Percentiles rank a stretch among this genome's conserved stretches.
phyloP scores from a whole-genome alignment of 75 land plant genomes.

The Chamaecyparis obtusa region DNA sequence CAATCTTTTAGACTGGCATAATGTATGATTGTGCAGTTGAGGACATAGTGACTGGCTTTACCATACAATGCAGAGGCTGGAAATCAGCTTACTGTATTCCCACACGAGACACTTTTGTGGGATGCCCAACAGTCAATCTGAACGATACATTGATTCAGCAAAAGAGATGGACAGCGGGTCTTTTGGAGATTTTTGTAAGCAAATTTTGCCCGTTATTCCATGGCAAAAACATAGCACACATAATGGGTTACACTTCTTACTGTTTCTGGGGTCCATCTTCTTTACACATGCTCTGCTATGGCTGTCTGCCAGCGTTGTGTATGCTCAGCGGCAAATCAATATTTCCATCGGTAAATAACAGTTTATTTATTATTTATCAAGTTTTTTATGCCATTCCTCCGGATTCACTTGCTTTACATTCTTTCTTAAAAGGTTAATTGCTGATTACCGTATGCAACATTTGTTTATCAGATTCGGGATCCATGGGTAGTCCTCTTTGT shows the following conservation, averaged over 20 bases:
- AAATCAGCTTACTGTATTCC: conserved; percentile 33
- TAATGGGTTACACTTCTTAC: conserved; percentile 19
- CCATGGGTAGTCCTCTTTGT: conserved; percentile 20
- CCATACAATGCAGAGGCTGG: conserved; percentile 49
- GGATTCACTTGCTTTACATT: too few species aligned
- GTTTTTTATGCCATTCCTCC: too few species aligned
- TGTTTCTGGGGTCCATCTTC: conserved; percentile 29
- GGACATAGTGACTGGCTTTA: conserved; percentile 36
- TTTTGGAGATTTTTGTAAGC: conserved; percentile 24
- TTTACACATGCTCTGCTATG: conserved; percentile 26
- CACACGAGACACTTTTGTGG: conserved; percentile 30
- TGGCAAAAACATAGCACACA: conserved; percentile 19
- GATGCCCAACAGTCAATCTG: conserved; percentile 34
- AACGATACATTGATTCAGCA: conserved; percentile 27
- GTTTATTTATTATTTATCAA: too few species aligned
- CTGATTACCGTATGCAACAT: background rate
- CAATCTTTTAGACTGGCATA: conserved; percentile 27
- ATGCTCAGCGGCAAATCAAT: conserved; percentile 23
- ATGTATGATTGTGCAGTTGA: conserved; percentile 45
- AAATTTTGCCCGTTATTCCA: conserved; percentile 24
- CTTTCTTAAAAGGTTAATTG: background rate
- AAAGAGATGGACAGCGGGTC: conserved; percentile 40
- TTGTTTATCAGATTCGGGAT: background rate
- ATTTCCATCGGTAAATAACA: conserved; percentile 39
- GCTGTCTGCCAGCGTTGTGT: conserved; percentile 32